Evolutionary conservation across 345 rosid genomes (phyloP).

Genomic region (Euphorbia pulcherrima): DNA sequence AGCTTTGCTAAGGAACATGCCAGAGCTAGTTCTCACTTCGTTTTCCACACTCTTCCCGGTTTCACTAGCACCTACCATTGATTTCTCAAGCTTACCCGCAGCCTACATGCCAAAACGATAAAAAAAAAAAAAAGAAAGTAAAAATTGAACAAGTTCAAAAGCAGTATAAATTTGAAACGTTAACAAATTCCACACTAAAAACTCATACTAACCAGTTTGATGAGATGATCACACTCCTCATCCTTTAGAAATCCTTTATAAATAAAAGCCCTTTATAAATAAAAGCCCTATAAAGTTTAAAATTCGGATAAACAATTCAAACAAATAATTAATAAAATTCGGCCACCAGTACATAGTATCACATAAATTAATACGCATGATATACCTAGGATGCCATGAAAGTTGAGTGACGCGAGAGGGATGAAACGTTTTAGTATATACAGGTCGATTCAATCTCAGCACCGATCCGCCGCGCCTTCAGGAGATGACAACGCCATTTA

Average conservation of each 20-base stretch:
- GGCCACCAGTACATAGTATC: no score
- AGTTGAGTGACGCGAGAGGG: constrained; percentile 82
- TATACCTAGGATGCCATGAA: constrained; percentile 83
- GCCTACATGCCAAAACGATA: constrained; percentile 76
- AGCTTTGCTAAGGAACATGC: constrained; percentile 70
- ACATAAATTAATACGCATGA: not conserved
- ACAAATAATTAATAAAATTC: not conserved
- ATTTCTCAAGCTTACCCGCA: constrained; percentile 69
- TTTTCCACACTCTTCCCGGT: constrained; percentile 75
- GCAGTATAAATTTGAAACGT: not conserved
- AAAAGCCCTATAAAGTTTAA: no score
- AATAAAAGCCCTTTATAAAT: constrained; percentile 83
- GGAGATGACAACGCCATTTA: constrained; percentile 15
- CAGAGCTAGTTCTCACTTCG: constrained; percentile 86
- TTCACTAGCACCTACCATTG: constrained; percentile 89
- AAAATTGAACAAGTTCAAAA: constrained; percentile 6
- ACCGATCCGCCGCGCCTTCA: constrained; percentile 47
- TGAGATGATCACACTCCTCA: constrained; percentile 85
- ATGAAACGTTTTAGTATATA: constrained; percentile 48
- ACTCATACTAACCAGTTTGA: constrained; percentile 48
- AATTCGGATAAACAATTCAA: constrained; percentile 11
- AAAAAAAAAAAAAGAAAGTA: no score
- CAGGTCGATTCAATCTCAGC: constrained; percentile 42
- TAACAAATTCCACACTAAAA: not conserved
- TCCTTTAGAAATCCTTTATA: constrained; percentile 63